phyloP scores from a whole-genome alignment of 129 eudicot genomes.

The Tagetes erecta region DNA sequence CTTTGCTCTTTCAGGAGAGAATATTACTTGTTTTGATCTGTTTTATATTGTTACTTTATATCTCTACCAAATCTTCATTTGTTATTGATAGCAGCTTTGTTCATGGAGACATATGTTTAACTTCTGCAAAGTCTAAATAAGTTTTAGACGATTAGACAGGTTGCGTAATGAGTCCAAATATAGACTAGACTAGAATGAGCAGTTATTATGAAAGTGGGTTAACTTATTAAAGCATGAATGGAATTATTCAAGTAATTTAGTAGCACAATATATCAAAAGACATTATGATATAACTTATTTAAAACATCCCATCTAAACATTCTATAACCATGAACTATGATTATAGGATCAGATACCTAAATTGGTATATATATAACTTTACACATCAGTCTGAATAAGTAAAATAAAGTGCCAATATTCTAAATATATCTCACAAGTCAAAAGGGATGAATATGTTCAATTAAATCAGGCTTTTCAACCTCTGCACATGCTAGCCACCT shows the following conservation, averaged over 20 bases:
- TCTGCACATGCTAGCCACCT: slow-evolving; percentile 19
- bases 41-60: neutral
- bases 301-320: neutral
- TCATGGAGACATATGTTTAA: neutral
- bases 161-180: neutral
- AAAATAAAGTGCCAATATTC: neutral
- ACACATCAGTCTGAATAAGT: neutral
- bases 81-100: neutral
- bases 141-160: neutral
- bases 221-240: no score
- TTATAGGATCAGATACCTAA: slow-evolving; percentile 2
- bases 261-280: no score
- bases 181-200: neutral
- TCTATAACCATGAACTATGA: neutral
- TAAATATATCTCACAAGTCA: neutral
- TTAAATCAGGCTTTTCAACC: neutral
- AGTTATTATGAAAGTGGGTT: neutral
- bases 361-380: neutral
- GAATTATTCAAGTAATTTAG: no score
- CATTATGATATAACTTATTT: no score
- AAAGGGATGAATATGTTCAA: slow-evolving; percentile 12
- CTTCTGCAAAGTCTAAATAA: neutral
- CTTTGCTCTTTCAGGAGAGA: neutral
- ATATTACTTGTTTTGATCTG: neutral
- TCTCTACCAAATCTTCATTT: neutral